These are phyloP conservation scores for Talaromyces ruber DNA, from an alignment of 495 filamentous ascomycete species.

Conservation along the genomic window DNA sequence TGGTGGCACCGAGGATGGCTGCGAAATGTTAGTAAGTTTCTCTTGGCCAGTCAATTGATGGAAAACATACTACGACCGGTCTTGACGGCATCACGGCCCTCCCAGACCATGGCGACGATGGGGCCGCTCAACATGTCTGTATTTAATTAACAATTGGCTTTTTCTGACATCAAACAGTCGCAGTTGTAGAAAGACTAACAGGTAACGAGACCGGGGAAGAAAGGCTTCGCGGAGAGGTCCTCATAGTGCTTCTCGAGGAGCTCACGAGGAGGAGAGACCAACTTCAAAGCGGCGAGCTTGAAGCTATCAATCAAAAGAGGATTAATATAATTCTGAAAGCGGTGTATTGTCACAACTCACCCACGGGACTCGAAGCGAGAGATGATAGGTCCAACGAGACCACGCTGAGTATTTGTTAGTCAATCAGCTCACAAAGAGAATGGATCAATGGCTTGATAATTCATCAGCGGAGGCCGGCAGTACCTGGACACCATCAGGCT, in stretches of 20 bases:
- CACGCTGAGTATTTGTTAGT: slow-evolving; percentile 53
- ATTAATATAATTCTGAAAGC: slow-evolving; percentile 12
- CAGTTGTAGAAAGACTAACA: slow-evolving; percentile 44
- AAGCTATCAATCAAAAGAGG: slow-evolving; percentile 42
- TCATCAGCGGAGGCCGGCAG: slow-evolving; percentile 15
- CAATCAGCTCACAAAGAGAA: slow-evolving; percentile 11
- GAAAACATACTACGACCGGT: slow-evolving; percentile 71
- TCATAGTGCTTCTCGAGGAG: slow-evolving; percentile 97
- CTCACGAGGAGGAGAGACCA: slow-evolving; percentile 72
- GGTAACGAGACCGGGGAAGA: slow-evolving; percentile 87
- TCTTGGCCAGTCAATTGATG: background rate
- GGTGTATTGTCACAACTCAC: slow-evolving; percentile 34
- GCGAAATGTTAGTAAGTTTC: slow-evolving; percentile 10
- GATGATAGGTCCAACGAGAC: slow-evolving; percentile 94
- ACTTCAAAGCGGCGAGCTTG: slow-evolving; percentile 98
- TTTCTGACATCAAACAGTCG: background rate
- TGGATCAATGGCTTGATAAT: slow-evolving; percentile 5
- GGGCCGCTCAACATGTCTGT: slow-evolving; percentile 95
- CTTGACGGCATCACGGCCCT: slow-evolving; percentile 95
- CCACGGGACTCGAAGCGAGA: slow-evolving; percentile 92
- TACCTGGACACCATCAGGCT: slow-evolving; percentile 99
- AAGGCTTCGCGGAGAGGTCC: slow-evolving; percentile 86
- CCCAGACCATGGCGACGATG: slow-evolving; percentile 98
- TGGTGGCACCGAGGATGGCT: slow-evolving; percentile 94
- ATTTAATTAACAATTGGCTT: background rate